Evolutionary conservation across 352 stramenopile genomes (phyloP), one percentile per base, ranked within the genome.

Genomic region (Pythium sukuiense): DNA sequence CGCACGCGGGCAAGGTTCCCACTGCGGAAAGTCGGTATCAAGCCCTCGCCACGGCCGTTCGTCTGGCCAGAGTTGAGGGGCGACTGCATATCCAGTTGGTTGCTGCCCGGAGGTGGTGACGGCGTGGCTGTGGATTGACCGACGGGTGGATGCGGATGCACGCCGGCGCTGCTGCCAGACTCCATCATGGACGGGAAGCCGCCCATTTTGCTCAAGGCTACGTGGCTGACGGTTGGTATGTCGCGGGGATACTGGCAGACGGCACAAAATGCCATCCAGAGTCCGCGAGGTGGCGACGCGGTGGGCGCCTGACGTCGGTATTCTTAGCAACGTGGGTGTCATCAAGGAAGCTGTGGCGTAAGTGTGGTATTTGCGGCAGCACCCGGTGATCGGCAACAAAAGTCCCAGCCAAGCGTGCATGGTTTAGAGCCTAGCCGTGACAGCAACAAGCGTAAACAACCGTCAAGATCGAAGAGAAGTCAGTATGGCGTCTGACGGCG

Each of bases 401-500:
- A 9, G 32, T 35, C 32, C 32, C 32, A 35, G 32, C 32, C 32
- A 9, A 35, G 32, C 32, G 8, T 35, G 32, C 32, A 1, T 9
- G 32, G 8, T 35, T 35, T 35, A 35, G 32, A n/a, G 27, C 16
- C 43, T 11, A 4, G 43, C 9, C 9, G 18, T n/a, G 43, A 27
- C 18, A 50, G 4, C 16, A 6, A 50, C 43, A 29, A 50, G 43
- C 18, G 27, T 4, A 43, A 16, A 6, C 37, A 9, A 43, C 37
- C 4, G 12, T 16, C 12, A 43, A 18, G 37, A 43, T 43, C 37
- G 37, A 50, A 50, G n/a, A 24, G n/a, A 50, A 50, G 18, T 3
- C n/a, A 6, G 16, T 5, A 63, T 65, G 59, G 55, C 16, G 9
- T 63, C 55, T 8, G 62, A 69, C 30, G 55, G 32, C 2, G 62